phyloP scores from a whole-genome alignment of 1,139 yeast genomes.

The Hemisphaericaspora subhashii region DNA sequence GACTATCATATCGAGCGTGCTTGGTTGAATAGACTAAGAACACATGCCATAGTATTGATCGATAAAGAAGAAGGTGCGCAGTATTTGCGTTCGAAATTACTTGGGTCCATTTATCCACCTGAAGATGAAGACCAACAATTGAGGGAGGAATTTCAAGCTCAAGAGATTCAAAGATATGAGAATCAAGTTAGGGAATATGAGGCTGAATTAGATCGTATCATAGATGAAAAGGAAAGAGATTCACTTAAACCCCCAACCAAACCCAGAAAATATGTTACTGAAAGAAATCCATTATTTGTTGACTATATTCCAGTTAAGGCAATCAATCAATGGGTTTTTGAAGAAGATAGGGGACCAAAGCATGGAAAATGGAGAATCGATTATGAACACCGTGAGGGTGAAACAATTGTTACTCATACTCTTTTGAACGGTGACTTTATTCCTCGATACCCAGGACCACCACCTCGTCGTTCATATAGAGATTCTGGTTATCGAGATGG shows the following conservation, averaged over 20 bases:
- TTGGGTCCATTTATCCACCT: conserved; percentile 34
- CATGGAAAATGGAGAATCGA: conserved; percentile 47
- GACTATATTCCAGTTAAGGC: conserved; percentile 50
- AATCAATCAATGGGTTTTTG: conserved; percentile 47
- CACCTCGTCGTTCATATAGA: conserved; percentile 9
- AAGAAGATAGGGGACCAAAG: conserved; percentile 44
- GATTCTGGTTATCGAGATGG: conserved; percentile 11
- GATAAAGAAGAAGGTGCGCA: conserved; percentile 41
- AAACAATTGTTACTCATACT: conserved; percentile 39
- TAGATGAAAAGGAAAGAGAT: conserved; percentile 13
- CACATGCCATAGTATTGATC: conserved; percentile 45
- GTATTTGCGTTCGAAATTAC: conserved; percentile 30
- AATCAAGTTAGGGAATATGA: conserved; percentile 21
- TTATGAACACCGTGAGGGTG: conserved; percentile 30
- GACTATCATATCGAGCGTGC: conserved; percentile 38
- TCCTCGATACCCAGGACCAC: conserved; percentile 21
- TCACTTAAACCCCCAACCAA: conserved; percentile 17
- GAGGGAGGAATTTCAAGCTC: conserved; percentile 22
- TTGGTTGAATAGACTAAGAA: conserved; percentile 42
- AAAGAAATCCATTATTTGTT: conserved; percentile 32
- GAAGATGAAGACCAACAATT: conserved; percentile 25
- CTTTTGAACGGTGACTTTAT: conserved; percentile 36
- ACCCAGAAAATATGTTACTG: conserved; percentile 21
- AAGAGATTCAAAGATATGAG: conserved; percentile 25
- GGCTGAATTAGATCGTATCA: conserved; percentile 11